These are phyloP conservation scores for Micractinium conductrix DNA, from an alignment of 139 green algal species.

Conservation along the genomic window DNA sequence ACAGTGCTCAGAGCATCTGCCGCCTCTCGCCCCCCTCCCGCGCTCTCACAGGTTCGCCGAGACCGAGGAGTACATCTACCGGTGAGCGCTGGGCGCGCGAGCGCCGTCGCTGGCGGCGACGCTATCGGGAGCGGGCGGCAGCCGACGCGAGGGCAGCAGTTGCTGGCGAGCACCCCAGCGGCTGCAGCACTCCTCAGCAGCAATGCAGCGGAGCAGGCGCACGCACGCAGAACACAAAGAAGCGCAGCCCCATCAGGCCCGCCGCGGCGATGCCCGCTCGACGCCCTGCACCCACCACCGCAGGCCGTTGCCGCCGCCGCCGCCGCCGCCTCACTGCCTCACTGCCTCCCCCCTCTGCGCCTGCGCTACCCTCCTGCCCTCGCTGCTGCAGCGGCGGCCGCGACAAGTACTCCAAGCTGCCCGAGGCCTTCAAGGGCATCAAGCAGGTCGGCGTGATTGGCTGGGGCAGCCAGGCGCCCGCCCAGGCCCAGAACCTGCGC, in stretches of 20 bases:
- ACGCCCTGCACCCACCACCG: too few species aligned
- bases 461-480: constrained; percentile 96
- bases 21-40: neutral
- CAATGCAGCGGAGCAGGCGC: too few species aligned
- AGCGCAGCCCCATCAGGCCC: too few species aligned
- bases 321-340: too few species aligned
- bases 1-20: neutral
- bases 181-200: too few species aligned
- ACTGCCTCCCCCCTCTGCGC: neutral
- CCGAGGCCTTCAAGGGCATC: constrained; percentile 88
- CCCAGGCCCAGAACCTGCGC: constrained; percentile 96
- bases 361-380: neutral
- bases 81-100: constrained; percentile 31
- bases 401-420: constrained; percentile 90
- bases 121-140: neutral
- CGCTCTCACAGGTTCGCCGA: constrained; percentile 64
- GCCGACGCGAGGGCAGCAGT: neutral
- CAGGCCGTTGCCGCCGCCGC: too few species aligned
- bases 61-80: constrained; percentile 92
- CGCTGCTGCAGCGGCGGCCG: constrained; percentile 74
- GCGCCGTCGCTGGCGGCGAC: neutral
- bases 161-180: too few species aligned
- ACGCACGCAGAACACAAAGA: too few species aligned
- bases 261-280: too few species aligned
- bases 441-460: constrained; percentile 95